These are phyloP conservation scores for Debaryomyces hansenii DNA, from an alignment of 805 yeast species.

Conservation along the genomic window DNA sequence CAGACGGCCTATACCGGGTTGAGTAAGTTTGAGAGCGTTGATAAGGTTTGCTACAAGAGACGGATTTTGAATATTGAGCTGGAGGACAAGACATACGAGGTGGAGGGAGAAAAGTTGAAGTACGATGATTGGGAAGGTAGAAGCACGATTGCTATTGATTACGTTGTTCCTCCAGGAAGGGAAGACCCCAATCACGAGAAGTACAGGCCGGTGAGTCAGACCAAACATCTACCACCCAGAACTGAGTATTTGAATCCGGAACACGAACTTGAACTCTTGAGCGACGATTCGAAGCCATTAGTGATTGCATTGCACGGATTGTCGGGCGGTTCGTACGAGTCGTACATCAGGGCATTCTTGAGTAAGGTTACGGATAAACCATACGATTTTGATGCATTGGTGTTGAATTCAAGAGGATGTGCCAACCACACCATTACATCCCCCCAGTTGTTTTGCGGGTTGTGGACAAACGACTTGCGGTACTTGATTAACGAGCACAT, in stretches of 20 bases:
- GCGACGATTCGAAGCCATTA: conserved; percentile 50
- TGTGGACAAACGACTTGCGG: conserved; percentile 69
- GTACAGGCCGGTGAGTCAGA: conserved; percentile 45
- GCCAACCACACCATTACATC: conserved; percentile 71
- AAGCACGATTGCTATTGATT: conserved; percentile 52
- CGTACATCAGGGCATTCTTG: conserved; percentile 60
- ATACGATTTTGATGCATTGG: conserved; percentile 53
- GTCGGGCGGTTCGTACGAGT: conserved; percentile 80
- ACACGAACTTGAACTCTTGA: conserved; percentile 36
- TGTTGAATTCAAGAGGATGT: conserved; percentile 73
- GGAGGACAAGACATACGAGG: conserved; percentile 24
- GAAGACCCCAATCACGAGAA: conserved; percentile 22
- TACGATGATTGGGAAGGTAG: conserved; percentile 43
- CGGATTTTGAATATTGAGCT: conserved; percentile 30
- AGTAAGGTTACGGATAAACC: conserved; percentile 40
- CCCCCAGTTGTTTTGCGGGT: conserved; percentile 64
- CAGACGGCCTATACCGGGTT: conserved; percentile 52
- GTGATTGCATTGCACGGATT: conserved; percentile 68
- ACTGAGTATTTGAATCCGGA: conserved; percentile 57
- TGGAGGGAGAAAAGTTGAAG: conserved; percentile 26
- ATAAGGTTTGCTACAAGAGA: conserved; percentile 47
- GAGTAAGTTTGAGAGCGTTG: conserved; percentile 40
- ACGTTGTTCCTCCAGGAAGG: conserved; percentile 24
- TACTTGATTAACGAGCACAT: conserved; percentile 54
- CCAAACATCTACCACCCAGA: conserved; percentile 63